Evolutionary conservation across 257 asterid species (phyloP).

Genomic region (Primulina tabacum): DNA sequence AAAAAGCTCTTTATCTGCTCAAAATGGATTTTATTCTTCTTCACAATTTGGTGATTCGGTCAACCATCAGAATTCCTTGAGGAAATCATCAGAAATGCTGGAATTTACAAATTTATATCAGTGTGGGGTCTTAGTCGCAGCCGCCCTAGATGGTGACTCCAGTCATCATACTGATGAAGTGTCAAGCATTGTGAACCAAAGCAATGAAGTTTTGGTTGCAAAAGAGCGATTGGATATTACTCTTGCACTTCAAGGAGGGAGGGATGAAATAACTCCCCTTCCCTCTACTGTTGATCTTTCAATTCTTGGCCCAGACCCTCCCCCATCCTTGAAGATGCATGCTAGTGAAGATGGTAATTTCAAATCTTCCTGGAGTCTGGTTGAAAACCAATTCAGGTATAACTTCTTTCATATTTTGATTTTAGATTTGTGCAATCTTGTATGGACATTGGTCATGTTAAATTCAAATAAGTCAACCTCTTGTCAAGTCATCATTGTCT

Average conservation of each 20-base stretch:
- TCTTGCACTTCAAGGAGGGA: conserved; percentile 50
- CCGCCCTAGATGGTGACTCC: conserved; percentile 47
- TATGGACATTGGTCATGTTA: not conserved
- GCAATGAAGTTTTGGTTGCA: conserved; percentile 37
- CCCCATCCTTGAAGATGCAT: conserved; percentile 32
- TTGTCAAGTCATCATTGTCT: not conserved
- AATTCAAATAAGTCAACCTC: conserved; percentile 5
- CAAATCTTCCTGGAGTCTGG: conserved; percentile 42
- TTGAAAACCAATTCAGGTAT: conserved; percentile 69
- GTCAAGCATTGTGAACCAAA: conserved; percentile 29
- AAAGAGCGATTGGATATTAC: conserved; percentile 62
- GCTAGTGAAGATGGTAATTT: conserved; percentile 36
- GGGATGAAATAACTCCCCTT: conserved; percentile 34
- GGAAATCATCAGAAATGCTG: conserved; percentile 37
- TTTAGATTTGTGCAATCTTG: not conserved
- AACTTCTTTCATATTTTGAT: conserved; percentile 4
- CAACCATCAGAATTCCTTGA: conserved; percentile 28
- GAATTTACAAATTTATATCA: conserved; percentile 55
- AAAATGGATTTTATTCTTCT: conserved; percentile 51
- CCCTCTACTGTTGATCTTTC: conserved; percentile 54
- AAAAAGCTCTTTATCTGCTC: conserved; percentile 29
- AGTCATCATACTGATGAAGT: conserved; percentile 31
- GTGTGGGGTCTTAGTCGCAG: conserved; percentile 69
- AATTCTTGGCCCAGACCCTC: conserved; percentile 46
- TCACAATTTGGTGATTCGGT: conserved; percentile 29